phyloP scores from a whole-genome alignment of 139 green algal genomes.

The Tetradesmus lagerheimii region DNA sequence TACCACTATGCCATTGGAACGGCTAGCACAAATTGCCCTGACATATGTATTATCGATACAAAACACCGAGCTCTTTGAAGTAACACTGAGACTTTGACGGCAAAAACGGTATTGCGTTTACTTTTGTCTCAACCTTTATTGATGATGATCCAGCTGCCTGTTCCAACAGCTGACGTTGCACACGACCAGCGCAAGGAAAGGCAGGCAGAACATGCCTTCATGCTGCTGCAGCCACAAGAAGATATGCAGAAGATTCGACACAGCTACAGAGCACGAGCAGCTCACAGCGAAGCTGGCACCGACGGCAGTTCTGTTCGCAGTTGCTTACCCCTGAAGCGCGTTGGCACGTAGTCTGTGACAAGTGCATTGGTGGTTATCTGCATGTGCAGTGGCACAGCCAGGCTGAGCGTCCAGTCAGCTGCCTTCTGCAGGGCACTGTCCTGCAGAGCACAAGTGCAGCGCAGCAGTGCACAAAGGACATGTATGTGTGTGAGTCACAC shows the following conservation, averaged over 20 bases:
- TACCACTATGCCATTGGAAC: too few relatives aligned
- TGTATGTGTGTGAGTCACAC: too few relatives aligned
- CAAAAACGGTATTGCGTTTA: too few relatives aligned
- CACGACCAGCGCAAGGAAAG: neutral
- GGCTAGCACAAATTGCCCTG: too few relatives aligned
- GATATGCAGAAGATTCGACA: too few relatives aligned
- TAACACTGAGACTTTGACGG: too few relatives aligned
- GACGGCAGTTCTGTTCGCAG: too few relatives aligned
- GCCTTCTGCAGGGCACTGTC: conserved; percentile 56
- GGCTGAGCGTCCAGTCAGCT: conserved; percentile 65
- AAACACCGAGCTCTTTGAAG: too few relatives aligned
- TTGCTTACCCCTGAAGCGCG: conserved; percentile 65
- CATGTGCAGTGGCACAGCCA: conserved; percentile 78
- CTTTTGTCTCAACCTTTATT: too few relatives aligned
- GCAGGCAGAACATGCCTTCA: neutral
- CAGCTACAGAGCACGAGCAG: too few relatives aligned
- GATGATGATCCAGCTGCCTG: neutral
- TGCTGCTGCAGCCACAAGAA: neutral
- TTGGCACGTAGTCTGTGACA: conserved; percentile 85
- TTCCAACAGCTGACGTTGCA: neutral
- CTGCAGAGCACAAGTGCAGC: conserved; percentile 44
- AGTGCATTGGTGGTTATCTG: conserved; percentile 82
- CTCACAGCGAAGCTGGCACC: too few relatives aligned
- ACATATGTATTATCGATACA: too few relatives aligned
- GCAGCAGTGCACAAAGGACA: neutral